Evolutionary conservation across 140 eudicot species (phyloP).

Genomic region (Senecio squalidus): DNA sequence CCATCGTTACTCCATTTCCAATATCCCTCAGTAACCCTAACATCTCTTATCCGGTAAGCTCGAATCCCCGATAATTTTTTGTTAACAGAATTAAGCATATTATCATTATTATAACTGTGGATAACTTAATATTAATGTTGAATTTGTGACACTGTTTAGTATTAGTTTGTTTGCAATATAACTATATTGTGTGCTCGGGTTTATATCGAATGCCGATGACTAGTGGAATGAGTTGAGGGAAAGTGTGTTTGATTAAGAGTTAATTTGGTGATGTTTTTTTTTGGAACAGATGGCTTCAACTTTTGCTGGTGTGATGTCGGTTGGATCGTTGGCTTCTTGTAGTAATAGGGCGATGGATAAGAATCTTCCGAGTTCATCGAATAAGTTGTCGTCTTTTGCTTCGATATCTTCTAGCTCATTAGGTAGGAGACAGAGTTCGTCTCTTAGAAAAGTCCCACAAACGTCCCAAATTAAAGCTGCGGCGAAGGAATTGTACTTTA

Average conservation of each 20-base stretch:
- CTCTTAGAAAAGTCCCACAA: slow-evolving; percentile 29
- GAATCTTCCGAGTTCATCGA: slow-evolving; percentile 29
- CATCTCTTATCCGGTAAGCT: neutral
- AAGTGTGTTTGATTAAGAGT: neutral
- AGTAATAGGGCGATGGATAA: slow-evolving; percentile 35
- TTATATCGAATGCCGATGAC: too few relatives aligned
- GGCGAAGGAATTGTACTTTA: slow-evolving; percentile 76
- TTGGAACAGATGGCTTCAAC: slow-evolving; percentile 60
- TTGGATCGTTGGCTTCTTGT: slow-evolving; percentile 55
- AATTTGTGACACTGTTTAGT: too few relatives aligned
- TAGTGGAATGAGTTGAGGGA: too few relatives aligned
- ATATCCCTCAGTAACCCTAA: neutral
- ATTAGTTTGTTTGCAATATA: too few relatives aligned
- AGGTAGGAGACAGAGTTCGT: slow-evolving; percentile 39
- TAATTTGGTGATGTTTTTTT: neutral
- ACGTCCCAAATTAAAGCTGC: slow-evolving; percentile 46
- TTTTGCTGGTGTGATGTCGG: slow-evolving; percentile 56
- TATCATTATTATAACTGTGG: too few relatives aligned
- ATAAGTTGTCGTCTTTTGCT: slow-evolving; percentile 49
- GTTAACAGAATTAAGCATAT: too few relatives aligned
- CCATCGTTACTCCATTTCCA: neutral
- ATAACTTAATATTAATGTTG: too few relatives aligned
- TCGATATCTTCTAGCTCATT: slow-evolving; percentile 48
- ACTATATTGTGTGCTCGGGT: too few relatives aligned
- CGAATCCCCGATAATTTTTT: neutral